Evolutionary conservation across 116 monocot genomes (phyloP).

Genomic region (Papilionanthe hybrid): DNA sequence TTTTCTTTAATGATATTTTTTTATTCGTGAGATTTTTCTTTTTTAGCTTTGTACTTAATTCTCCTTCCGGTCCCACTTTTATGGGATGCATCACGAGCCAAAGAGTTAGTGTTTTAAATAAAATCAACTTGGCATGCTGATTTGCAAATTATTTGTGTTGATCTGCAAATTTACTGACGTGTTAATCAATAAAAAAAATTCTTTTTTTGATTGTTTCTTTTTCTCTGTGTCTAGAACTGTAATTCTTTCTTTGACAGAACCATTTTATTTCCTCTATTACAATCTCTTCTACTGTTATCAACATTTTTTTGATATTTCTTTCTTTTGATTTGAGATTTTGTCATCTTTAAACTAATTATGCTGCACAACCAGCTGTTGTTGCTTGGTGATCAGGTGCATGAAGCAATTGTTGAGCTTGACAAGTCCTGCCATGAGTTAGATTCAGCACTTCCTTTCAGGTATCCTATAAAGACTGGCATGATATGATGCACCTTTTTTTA

Average conservation of each 20-base stretch:
- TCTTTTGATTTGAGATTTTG: not conserved
- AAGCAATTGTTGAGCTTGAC: slow-evolving; percentile 58
- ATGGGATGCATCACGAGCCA: not conserved
- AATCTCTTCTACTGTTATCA: not conserved
- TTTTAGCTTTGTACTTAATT: too few species aligned
- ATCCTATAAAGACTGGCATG: slow-evolving; percentile 1
- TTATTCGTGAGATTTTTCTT: too few species aligned
- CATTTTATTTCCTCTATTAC: not conserved
- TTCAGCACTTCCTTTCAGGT: slow-evolving; percentile 67
- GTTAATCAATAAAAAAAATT: too few species aligned
- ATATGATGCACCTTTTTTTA: not conserved
- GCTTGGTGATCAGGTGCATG: slow-evolving; percentile 68
- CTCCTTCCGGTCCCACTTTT: not conserved
- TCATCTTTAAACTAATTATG: not conserved
- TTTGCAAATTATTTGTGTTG: too few species aligned
- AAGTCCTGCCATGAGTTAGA: slow-evolving; percentile 31
- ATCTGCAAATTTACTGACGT: too few species aligned
- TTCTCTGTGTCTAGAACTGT: not conserved
- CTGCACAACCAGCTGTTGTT: slow-evolving; percentile 48
- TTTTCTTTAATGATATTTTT: too few species aligned
- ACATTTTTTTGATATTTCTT: not conserved
- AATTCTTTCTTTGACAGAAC: not conserved
- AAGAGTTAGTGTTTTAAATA: not conserved
- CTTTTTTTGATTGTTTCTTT: too few species aligned
- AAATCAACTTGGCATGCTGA: too few species aligned